Percentiles rank a stretch among this genome's conserved stretches.
Evolutionary conservation across 1,284 basidiomycete genomes (phyloP).

Genomic region (Puccinia triticina): DNA sequence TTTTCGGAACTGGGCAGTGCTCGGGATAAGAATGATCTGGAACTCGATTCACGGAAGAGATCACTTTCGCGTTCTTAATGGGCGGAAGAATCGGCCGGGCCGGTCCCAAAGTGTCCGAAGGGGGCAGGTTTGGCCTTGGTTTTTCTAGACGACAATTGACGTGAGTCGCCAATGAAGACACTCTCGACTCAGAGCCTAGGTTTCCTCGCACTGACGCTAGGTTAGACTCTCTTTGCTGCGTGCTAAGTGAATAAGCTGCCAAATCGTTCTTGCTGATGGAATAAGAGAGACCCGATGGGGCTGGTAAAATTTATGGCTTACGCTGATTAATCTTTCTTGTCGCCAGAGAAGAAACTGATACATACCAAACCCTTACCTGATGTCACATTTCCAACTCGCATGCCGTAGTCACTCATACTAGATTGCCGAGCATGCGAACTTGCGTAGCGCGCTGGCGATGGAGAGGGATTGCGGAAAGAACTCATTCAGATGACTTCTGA

Average conservation of each 20-base stretch:
- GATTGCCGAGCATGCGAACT: constrained; percentile 4
- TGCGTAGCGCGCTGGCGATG: constrained; percentile 21
- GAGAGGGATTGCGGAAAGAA: constrained; percentile 30
- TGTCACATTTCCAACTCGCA: constrained; percentile 29
- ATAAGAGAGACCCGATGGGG: constrained; percentile 23
- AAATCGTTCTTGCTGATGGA: constrained; percentile 41
- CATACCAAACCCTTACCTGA: constrained; percentile 16
- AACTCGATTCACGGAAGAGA: not conserved
- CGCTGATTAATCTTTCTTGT: constrained; percentile 27
- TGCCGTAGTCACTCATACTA: constrained; percentile 32
- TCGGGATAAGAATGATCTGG: not conserved
- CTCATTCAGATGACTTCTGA: constrained; percentile 6
- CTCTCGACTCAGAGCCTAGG: constrained; percentile 10
- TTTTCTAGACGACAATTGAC: constrained; percentile 32
- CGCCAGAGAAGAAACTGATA: constrained; percentile 11
- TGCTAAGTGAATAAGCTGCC: constrained; percentile 44
- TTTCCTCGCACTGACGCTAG: constrained; percentile 2
- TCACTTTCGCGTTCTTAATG: constrained; percentile 17
- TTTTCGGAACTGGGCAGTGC: not conserved
- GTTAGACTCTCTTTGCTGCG: constrained; percentile 24
- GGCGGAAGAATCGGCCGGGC: constrained; percentile 38
- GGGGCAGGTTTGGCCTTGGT: not conserved
- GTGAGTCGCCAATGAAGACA: constrained; percentile 12
- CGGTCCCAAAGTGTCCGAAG: not conserved
- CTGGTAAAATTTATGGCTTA: not conserved